A percentile compares a stretch with the other conserved stretches of the same genome.
These are phyloP conservation scores for Gremmenia infestans DNA, from an alignment of 2,329 filamentous ascomycete genomes.

Conservation along the genomic window DNA sequence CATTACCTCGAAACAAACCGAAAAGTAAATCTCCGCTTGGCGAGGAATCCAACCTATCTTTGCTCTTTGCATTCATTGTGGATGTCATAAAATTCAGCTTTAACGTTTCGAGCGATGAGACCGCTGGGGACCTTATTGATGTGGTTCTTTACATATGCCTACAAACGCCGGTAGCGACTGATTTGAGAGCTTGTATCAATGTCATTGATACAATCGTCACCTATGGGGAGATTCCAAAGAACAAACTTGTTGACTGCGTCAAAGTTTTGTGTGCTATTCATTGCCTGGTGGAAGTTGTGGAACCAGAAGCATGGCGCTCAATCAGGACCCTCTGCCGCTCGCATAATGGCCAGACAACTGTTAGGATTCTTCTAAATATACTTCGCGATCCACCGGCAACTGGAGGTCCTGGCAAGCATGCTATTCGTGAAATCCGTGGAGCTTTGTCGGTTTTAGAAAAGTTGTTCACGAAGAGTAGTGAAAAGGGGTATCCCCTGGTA, in stretches of 20 bases:
- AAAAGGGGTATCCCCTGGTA: conserved; percentile 55
- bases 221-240: conserved; percentile 62
- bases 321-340: conserved; percentile 67
- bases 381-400: conserved; percentile 45
- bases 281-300: conserved; percentile 55
- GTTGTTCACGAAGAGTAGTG: conserved; percentile 53
- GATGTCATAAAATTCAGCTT: conserved; percentile 74
- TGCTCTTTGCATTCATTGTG: conserved; percentile 60
- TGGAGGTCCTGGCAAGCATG: conserved; percentile 45
- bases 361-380: conserved; percentile 60
- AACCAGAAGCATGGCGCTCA: conserved; percentile 64
- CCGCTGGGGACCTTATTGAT: conserved; percentile 57
- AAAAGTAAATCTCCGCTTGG: conserved; percentile 38
- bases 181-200: conserved; percentile 62
- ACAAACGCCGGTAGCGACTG: conserved; percentile 58
- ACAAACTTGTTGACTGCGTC: conserved; percentile 60
- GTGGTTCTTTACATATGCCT: conserved; percentile 62
- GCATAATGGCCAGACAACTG: conserved; percentile 65
- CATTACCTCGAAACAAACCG: conserved; percentile 37
- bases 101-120: conserved; percentile 58
- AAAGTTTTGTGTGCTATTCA: conserved; percentile 69
- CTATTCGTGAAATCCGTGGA: conserved; percentile 54
- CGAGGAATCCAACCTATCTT: conserved; percentile 58
- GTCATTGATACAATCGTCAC: conserved; percentile 68
- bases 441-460: conserved; percentile 59